A percentile compares a stretch with the other conserved stretches of the same genome.
These are phyloP conservation scores for Zelonia costaricensis DNA, from an alignment of 208 protist species.

Conservation along the genomic window DNA sequence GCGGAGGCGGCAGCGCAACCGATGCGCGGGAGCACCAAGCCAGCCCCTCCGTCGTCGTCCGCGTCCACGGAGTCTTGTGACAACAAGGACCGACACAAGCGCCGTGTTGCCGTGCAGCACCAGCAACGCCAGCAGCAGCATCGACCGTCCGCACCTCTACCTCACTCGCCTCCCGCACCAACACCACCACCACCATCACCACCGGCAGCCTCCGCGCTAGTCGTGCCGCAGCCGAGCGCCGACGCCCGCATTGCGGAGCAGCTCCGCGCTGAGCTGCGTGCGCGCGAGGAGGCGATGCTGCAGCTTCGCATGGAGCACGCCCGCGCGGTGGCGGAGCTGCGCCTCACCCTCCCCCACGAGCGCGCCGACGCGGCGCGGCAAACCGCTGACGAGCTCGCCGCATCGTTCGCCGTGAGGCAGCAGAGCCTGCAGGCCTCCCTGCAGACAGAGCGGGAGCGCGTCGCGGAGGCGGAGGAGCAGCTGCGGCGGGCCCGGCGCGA, in stretches of 20 bases:
- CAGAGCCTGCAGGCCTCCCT: conserved; percentile 46
- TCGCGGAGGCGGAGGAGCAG: conserved; percentile 36
- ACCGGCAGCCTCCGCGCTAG: too few relatives aligned
- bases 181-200: too few relatives aligned
- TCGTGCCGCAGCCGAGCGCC: neutral
- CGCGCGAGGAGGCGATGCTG: conserved; percentile 39
- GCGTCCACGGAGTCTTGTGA: too few relatives aligned
- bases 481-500: conserved; percentile 24
- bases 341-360: conserved; percentile 43
- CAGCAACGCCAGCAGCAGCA: too few relatives aligned
- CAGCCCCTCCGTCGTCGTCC: too few relatives aligned
- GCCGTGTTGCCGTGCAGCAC: too few relatives aligned
- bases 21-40: too few relatives aligned
- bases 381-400: conserved; percentile 45
- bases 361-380: conserved; percentile 45
- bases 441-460: conserved; percentile 51
- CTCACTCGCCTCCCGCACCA: too few relatives aligned
- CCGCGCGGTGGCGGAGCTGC: conserved; percentile 48
- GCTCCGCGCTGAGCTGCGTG: conserved; percentile 40
- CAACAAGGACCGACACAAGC: too few relatives aligned
- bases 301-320: conserved; percentile 50
- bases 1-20: too few relatives aligned
- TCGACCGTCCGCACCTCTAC: too few relatives aligned
- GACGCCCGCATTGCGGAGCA: conserved; percentile 19
- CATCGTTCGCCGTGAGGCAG: conserved; percentile 59